Conservation (phyloP, 2,329 filamentous ascomycete species). For the Fusarium sp. region DNA sequence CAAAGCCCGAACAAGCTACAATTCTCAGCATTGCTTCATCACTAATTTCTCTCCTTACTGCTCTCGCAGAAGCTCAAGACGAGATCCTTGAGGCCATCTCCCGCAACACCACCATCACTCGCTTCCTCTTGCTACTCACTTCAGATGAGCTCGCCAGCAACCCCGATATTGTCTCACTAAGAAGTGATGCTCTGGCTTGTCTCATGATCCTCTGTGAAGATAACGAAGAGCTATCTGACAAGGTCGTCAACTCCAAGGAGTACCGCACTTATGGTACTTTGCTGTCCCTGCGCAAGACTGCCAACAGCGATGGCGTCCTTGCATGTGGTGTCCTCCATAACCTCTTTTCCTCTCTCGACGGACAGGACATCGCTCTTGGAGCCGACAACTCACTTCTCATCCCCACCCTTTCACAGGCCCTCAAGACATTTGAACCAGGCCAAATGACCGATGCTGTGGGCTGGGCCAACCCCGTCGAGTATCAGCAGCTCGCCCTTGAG, state of each 20-base stretch:
- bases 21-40: constrained; percentile 65
- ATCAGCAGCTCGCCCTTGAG: constrained; percentile 66
- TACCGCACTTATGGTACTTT: constrained; percentile 61
- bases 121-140: constrained; percentile 65
- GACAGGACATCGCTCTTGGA: constrained; percentile 40
- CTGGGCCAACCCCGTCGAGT: constrained; percentile 56
- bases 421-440: constrained; percentile 42
- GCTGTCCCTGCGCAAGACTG: constrained; percentile 57
- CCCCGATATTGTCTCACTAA: constrained; percentile 53
- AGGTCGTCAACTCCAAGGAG: constrained; percentile 61
- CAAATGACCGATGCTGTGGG: constrained; percentile 47
- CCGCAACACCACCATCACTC: constrained; percentile 58
- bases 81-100: constrained; percentile 67
- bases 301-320: constrained; percentile 61
- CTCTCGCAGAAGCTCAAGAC: constrained; percentile 67
- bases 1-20: constrained; percentile 63
- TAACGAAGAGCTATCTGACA: constrained; percentile 62
- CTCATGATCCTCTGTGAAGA: constrained; percentile 70
- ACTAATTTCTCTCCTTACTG: constrained; percentile 62
- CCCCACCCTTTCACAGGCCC: constrained; percentile 49
- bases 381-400: constrained; percentile 49
- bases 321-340: constrained; percentile 72
- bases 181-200: constrained; percentile 62
- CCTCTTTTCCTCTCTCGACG: constrained; percentile 59
- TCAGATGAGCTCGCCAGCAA: constrained; percentile 54